Base-by-base conservation (phyloP, 129 eudicot genomes). In the Chrysanthemum makinoi region DNA sequence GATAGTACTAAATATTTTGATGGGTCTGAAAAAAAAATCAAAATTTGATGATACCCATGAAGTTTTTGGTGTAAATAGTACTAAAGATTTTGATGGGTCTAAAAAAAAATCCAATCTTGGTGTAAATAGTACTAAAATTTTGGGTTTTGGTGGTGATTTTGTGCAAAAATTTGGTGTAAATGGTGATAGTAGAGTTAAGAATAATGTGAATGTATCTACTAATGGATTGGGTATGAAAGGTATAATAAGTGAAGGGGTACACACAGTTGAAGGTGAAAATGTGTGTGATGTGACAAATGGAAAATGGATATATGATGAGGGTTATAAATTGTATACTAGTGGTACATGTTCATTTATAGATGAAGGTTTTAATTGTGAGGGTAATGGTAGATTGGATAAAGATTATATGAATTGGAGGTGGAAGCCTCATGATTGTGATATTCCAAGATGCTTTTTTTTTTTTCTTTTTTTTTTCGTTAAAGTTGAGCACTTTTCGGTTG, bases 381-480 rank as follows among this genome's bases (percentile, higher is more conserved):
- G 66, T 8, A 90, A 95, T 83, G 99, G 99, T 15, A 95, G 99
- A 74, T 68, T 76, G 82, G 91, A 95, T 39, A 83, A 80, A 57
- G 87, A 73, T 47, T 90, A 90, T 75, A 84, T 84, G 94, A 95
- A 90, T 61, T 90, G 96, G 97, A 84, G 95, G 78, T 95, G 99
- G 97, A 85, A 84, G 70, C 99, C 99, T 24, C 85, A 82, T 61
- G 86, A 83, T 83, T 95, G 99, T 77, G 85, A 90, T 75, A 80
- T 90, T 69, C 95, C 99, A 56, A 88, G 95, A 96, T 89, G 44
- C 24, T 0, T 6, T 57, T 33, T 63, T 15, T 35, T 8, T n/a
- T n/a, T n/a, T n/a, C n/a, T 62, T 13, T 62, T 13, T 5, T 33
- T 62, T 33, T 14, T 0, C 6, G 7, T 62, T 5, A 15, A 62